phyloP scores from a whole-genome alignment of 2,329 filamentous ascomycete species.

The Talaromyces sp. region DNA sequence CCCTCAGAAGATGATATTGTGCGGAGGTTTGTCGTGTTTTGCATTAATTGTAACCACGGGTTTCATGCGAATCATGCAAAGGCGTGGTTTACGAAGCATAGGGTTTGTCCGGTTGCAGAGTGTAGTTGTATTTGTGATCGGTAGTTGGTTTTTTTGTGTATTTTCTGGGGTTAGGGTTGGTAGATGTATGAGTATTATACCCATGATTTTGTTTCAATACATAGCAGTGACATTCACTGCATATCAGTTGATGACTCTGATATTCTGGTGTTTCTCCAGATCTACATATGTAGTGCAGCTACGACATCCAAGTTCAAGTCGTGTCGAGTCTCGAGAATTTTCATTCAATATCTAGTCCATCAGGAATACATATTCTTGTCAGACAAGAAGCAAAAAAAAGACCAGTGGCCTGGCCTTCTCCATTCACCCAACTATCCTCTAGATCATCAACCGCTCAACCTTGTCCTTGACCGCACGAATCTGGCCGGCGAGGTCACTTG shows the following conservation, averaged over 20 bases:
- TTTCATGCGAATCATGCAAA: conserved; percentile 60
- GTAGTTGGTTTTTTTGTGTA: conserved; percentile 8
- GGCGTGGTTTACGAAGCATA: conserved; percentile 51
- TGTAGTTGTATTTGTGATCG: conserved; percentile 38
- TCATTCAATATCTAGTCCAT: background rate
- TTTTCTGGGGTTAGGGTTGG: background rate
- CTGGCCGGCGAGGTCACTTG: conserved; percentile 78
- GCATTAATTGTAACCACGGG: conserved; percentile 59
- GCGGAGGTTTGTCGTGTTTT: conserved; percentile 55
- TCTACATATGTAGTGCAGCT: background rate
- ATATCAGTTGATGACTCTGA: background rate
- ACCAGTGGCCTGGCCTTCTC: background rate
- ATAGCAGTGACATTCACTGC: background rate
- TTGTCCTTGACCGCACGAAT: conserved; percentile 89
- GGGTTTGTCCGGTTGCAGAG: conserved; percentile 36
- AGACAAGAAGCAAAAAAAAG: background rate
- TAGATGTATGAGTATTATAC: conserved; percentile 11
- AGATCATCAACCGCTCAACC: conserved; percentile 94
- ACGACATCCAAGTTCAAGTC: background rate
- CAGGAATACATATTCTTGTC: background rate
- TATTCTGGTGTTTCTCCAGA: background rate
- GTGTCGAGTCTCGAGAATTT: background rate
- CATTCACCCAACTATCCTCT: conserved; percentile 30
- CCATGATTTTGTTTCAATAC: background rate
- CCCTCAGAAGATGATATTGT: conserved; percentile 41